A percentile compares a stretch with the other conserved stretches of the same genome.
phyloP scores from a whole-genome alignment of 495 filamentous ascomycete genomes.

The Hypoxylon crocopeplum region DNA sequence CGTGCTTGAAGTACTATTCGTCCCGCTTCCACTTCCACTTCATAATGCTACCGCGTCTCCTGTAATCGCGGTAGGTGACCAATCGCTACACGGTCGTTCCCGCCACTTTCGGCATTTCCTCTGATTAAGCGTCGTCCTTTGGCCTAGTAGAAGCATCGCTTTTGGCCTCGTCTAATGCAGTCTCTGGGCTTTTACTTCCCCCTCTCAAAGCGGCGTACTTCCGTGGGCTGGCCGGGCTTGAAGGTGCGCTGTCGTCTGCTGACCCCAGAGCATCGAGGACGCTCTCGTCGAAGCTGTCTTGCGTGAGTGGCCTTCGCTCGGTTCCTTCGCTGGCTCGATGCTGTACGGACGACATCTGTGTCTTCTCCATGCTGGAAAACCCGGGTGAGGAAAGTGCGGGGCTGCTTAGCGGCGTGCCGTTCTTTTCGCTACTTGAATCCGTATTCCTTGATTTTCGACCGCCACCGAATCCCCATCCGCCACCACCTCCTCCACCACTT shows the following conservation, averaged over 20 bases:
- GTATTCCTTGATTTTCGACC: constrained; percentile 31
- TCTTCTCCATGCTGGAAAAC: constrained; percentile 35
- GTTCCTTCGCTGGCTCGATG: constrained; percentile 31
- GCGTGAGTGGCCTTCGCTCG: constrained; percentile 38
- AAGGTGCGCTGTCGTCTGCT: constrained; percentile 38
- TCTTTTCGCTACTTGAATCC: constrained; percentile 45
- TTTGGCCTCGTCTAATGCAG: constrained; percentile 2
- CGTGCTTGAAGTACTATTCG: too few species aligned
- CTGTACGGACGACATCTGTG: constrained; percentile 28
- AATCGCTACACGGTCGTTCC: constrained; percentile 9
- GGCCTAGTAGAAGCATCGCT: background rate
- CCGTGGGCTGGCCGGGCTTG: constrained; percentile 36
- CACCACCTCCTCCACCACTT: constrained; percentile 15
- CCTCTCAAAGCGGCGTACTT: constrained; percentile 4
- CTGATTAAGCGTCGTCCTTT: constrained; percentile 1
- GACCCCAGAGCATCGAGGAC: constrained; percentile 47
- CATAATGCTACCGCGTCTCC: too few species aligned
- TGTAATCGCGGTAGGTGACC: too few species aligned
- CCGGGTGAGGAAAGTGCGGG: constrained; percentile 32
- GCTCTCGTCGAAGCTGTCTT: constrained; percentile 50
- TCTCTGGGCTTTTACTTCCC: constrained; percentile 1
- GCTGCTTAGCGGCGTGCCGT: constrained; percentile 40
- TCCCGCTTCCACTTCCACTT: too few species aligned
- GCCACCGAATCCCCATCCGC: constrained; percentile 49
- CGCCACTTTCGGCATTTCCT: constrained; percentile 6